phyloP scores from a whole-genome alignment of 2,329 filamentous ascomycete species.

The Arthrobotrys pseudoclavata region DNA sequence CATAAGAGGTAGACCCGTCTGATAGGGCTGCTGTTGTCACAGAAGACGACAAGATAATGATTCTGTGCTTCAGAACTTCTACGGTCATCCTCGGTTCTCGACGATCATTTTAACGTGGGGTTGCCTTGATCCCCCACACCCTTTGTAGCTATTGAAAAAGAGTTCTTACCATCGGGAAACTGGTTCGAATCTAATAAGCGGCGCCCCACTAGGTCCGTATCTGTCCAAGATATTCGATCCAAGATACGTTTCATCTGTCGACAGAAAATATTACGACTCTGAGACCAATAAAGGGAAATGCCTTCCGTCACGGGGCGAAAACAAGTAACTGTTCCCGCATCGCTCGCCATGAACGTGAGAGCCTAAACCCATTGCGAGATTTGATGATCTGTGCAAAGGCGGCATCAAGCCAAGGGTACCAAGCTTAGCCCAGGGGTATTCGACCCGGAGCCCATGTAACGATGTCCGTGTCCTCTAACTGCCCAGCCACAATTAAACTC shows the following conservation, averaged over 20 bases:
- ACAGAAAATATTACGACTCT: constrained; percentile 19
- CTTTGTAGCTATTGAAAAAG: constrained; percentile 8
- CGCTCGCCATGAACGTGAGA: constrained; percentile 43
- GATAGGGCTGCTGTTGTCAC: constrained; percentile 17
- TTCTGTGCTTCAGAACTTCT: constrained; percentile 5
- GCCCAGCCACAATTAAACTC: constrained; percentile 42
- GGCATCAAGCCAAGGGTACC: constrained; percentile 25
- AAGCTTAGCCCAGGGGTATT: constrained; percentile 4
- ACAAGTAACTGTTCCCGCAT: constrained; percentile 50
- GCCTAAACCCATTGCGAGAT: constrained; percentile 3
- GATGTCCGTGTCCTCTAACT: background rate
- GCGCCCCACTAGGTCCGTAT: constrained; percentile 35
- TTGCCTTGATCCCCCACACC: constrained; percentile 40
- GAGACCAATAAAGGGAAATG: constrained; percentile 25
- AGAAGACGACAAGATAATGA: constrained; percentile 11
- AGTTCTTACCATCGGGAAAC: constrained; percentile 46
- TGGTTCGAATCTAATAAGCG: constrained; percentile 20
- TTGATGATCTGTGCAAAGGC: constrained; percentile 29
- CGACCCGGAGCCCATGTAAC: constrained; percentile 25
- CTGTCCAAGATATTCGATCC: constrained; percentile 46
- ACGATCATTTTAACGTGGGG: constrained; percentile 22
- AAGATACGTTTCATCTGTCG: constrained; percentile 39
- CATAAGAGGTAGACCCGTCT: constrained; percentile 17
- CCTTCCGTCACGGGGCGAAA: constrained; percentile 55
- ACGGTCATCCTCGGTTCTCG: constrained; percentile 23